These are phyloP conservation scores for Amauroascus niger DNA, from an alignment of 2,329 filamentous ascomycete genomes.

Conservation along the genomic window DNA sequence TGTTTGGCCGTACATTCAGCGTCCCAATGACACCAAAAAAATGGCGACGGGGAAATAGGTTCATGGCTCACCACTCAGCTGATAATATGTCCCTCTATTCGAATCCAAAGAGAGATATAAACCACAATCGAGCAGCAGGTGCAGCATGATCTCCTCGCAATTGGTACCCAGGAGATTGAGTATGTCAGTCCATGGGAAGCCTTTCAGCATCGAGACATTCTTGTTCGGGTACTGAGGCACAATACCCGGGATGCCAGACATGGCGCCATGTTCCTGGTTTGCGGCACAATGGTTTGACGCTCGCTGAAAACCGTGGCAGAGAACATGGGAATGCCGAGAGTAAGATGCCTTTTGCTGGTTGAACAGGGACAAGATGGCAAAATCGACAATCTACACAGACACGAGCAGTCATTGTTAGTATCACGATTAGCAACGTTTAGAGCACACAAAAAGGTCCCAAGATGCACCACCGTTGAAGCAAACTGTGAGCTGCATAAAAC, in stretches of 20 bases:
- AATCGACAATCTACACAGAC: constrained; percentile 58
- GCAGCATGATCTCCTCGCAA: constrained; percentile 67
- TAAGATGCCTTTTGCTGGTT: constrained; percentile 43
- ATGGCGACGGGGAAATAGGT: not conserved
- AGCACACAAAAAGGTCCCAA: not conserved
- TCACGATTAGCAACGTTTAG: not conserved
- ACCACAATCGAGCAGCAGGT: constrained; percentile 65
- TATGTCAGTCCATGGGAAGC: constrained; percentile 63
- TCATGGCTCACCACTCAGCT: constrained; percentile 59
- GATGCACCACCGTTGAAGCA: not conserved
- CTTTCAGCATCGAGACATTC: constrained; percentile 59
- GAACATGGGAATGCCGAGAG: constrained; percentile 57
- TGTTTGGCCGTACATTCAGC: not conserved
- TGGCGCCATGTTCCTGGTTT: constrained; percentile 26
- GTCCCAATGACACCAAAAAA: not conserved
- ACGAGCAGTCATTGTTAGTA: not conserved
- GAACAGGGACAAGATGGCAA: constrained; percentile 69
- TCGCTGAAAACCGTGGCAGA: constrained; percentile 73
- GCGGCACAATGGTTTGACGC: constrained; percentile 26
- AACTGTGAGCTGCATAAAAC: not conserved
- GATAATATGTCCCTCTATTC: constrained; percentile 58
- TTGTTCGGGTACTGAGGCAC: constrained; percentile 57
- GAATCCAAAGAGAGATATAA: constrained; percentile 58
- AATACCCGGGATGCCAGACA: constrained; percentile 55
- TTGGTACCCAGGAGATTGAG: constrained; percentile 63